phyloP scores from a whole-genome alignment of 2,329 filamentous ascomycete species.

The Stachybotrys echinatus region DNA sequence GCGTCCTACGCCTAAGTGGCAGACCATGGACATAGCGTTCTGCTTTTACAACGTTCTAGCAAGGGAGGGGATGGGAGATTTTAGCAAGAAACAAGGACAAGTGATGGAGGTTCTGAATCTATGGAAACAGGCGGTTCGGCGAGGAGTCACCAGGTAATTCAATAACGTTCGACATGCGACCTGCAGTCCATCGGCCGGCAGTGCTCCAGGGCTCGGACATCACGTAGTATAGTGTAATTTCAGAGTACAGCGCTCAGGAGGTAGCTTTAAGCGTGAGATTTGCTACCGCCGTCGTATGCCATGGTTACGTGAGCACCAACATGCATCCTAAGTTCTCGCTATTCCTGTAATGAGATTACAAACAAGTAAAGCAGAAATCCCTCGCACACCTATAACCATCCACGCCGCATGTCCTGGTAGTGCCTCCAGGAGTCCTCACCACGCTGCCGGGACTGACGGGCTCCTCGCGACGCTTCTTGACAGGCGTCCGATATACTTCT shows the following conservation, averaged over 20 bases:
- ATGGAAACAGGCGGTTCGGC: not conserved
- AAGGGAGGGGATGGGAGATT: not conserved
- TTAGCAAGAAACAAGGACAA: too few relatives aligned
- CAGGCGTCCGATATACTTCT: constrained; percentile 19
- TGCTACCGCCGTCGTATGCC: too few relatives aligned
- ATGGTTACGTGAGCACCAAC: too few relatives aligned
- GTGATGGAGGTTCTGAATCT: not conserved
- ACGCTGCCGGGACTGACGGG: constrained; percentile 14
- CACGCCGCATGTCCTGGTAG: constrained; percentile 46
- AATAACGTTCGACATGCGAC: not conserved
- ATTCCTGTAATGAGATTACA: constrained; percentile 17
- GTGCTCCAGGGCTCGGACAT: not conserved
- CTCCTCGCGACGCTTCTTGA: not conserved
- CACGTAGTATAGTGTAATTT: not conserved
- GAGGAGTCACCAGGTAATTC: not conserved
- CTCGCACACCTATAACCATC: constrained; percentile 50
- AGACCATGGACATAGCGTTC: not conserved
- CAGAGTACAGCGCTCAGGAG: too few relatives aligned
- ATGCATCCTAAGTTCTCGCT: too few relatives aligned
- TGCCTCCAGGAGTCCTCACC: constrained; percentile 44
- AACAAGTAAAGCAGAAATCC: constrained; percentile 56
- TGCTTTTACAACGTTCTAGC: not conserved
- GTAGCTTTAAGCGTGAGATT: too few relatives aligned
- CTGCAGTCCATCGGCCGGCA: not conserved
- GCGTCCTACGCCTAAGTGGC: not conserved